Evolutionary conservation across 2,329 filamentous ascomycete species (phyloP).

Genomic region (Claviceps cyperi): DNA sequence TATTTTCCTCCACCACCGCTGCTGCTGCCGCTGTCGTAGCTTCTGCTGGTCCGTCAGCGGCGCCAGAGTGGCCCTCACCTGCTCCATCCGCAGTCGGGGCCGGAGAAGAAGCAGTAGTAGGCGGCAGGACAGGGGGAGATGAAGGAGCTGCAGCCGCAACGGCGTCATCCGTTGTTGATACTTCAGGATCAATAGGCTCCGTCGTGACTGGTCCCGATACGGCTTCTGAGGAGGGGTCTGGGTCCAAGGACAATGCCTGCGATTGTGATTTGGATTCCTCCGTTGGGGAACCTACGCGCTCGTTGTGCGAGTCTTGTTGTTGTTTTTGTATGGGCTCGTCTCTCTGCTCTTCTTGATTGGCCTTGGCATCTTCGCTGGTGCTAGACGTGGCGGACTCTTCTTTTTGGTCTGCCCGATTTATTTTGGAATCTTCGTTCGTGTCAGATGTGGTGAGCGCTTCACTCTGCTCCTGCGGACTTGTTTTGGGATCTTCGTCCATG

Average conservation of each 20-base stretch:
- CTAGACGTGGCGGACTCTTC: slow-evolving; percentile 11
- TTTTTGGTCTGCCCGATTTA: too few relatives aligned
- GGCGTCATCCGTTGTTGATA: neutral
- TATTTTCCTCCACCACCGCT: neutral
- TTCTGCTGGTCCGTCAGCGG: neutral
- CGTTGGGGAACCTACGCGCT: slow-evolving; percentile 5
- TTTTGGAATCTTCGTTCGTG: too few relatives aligned
- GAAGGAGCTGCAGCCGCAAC: neutral
- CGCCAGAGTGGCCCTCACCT: neutral
- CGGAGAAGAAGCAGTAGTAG: neutral
- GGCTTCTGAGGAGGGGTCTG: neutral
- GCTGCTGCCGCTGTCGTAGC: too few relatives aligned
- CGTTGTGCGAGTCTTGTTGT: slow-evolving; percentile 6
- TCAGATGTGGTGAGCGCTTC: slow-evolving; percentile 1
- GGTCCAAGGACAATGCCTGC: neutral
- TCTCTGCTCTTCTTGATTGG: slow-evolving; percentile 1
- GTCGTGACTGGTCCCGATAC: neutral
- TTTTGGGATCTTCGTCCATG: neutral
- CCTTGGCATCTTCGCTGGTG: neutral
- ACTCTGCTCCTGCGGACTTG: slow-evolving; percentile 1
- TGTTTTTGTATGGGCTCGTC: slow-evolving; percentile 4
- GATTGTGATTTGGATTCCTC: neutral
- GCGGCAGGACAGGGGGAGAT: neutral
- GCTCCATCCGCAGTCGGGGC: neutral
- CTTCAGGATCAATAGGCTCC: neutral